Base-by-base conservation (phyloP, 805 yeast genomes). In the Candida ulmi region DNA sequence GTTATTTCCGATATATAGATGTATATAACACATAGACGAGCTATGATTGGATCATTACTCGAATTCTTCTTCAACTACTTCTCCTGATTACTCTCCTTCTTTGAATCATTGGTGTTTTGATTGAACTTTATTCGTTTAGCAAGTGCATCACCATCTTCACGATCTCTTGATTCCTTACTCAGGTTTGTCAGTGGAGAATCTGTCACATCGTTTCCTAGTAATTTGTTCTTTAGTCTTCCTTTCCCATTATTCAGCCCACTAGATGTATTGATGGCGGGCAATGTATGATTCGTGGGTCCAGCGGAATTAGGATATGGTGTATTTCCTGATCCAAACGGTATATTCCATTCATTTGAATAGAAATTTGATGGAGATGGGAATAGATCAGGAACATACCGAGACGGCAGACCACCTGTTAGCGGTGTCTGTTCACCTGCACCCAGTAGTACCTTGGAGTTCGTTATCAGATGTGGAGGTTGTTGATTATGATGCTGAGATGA, bases 331-430 rank as follows among this genome's bases (percentile, higher is more conserved):
- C 73, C 72, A 53, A 65, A 68, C 11, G 73, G 70, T 12, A 69
- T 61, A 36, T 65, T 65, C 80, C 80, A 76, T 33, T 76, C 81
- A 39, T 76, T 69, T 7, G 79, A 74, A 51, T 83, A 85, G 48
- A 80, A 78, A 45, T 76, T 83, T n/a, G 80, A 74, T 0, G 96
- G 96, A 6, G 91, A 83, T 24, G 88, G 90, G 51, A 86, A 78
- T 55, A 82, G 66, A 50, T 85, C 95, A 42, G 72, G 72, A 31
- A 83, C 77, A 50, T 79, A 85, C 37, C 83, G 69, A 2, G 85
- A 76, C 3, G 95, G 90, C 18, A 85, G 62, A 1, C 78, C 80
- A 7, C 83, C 82, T 3, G 78, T 67, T 12, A 83, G 59, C 3
- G 90, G 87, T 0, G 88, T 79, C 44, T 82, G 88, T 30, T 81